Conservation (phyloP, 495 filamentous ascomycete species). For the Ascodesmis nigricans region DNA sequence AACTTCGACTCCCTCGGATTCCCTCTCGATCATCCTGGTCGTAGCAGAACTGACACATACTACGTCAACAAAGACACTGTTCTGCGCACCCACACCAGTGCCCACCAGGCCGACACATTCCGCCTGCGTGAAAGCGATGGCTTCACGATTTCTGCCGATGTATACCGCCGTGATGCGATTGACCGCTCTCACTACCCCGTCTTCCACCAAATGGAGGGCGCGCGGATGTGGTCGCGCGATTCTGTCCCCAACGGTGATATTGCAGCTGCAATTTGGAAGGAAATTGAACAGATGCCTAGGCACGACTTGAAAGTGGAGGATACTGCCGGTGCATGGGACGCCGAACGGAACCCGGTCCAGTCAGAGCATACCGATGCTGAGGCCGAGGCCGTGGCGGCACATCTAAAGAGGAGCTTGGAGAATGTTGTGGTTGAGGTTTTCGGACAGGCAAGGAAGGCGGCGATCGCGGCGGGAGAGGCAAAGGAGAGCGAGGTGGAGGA, state of each 20-base stretch:
- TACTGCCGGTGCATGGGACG: constrained; percentile 55
- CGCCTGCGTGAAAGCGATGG: constrained; percentile 47
- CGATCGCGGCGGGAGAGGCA: constrained; percentile 28
- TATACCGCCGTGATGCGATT: constrained; percentile 86
- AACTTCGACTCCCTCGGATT: constrained; percentile 97
- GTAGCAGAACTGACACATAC: constrained; percentile 77
- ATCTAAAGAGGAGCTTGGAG: constrained; percentile 79
- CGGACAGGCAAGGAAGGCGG: constrained; percentile 48
- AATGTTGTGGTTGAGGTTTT: constrained; percentile 78
- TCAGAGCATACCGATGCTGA: constrained; percentile 49
- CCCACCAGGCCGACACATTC: constrained; percentile 80
- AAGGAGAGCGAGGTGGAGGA: constrained; percentile 24
- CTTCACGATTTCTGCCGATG: constrained; percentile 83
- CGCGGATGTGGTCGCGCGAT: constrained; percentile 63
- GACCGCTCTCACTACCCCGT: constrained; percentile 88
- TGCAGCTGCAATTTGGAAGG: constrained; percentile 38
- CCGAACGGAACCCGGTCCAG: constrained; percentile 69
- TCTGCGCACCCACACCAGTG: constrained; percentile 78
- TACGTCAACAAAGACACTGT: constrained; percentile 74
- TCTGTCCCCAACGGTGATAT: constrained; percentile 34
- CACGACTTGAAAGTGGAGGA: constrained; percentile 59
- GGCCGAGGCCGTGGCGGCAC: constrained; percentile 58
- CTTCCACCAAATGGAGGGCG: constrained; percentile 98
- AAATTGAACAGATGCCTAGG: constrained; percentile 43
- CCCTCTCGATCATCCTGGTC: constrained; percentile 69